Base-by-base conservation (phyloP, 192 early-diverging fungal genomes). In the Rhizophagus sp. region DNA sequence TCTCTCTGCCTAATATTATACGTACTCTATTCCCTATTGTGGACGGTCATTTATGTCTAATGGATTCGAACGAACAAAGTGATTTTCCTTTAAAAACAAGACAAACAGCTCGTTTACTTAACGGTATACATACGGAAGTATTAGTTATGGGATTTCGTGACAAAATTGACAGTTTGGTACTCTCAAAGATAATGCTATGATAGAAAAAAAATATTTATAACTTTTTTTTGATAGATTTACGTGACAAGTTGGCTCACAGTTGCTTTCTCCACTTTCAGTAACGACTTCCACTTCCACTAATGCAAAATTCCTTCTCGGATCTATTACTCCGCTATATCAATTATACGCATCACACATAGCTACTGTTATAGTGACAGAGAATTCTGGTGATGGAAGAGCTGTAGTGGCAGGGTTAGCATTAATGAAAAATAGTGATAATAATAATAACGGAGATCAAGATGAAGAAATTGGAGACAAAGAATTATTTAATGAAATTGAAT, bases 161-260 rank as follows among this genome's bases (percentile, higher is more conserved):
- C 82, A 88, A 85, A 78, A 84, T 88, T 36, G 89, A 88, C 13
- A 89, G 86, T 78, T 44, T 89, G 85, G 89, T 90, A 83, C 8
- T 36, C 22, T 81, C 9, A 67, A 11, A 50, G 15, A 24, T 1
- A 39, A 72, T 10, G 22, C 25, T 30, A 4, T 64, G 39, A 39
- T 39, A 39, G 24, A 30, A 22, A 17, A 41, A 44, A 34, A 34
- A 1, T 39, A n/a, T 15, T 34, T 25, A 12, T 36, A 10, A 24
- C 17, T 61, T 25, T 34, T 27, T 39, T 78, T 49, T 17, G 4
- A 17, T 39, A 77, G 63, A n/a, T 41, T n/a, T 66, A 78, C 74
- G 77, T 22, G 27, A 81, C 34, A 34, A n/a, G 25, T 49, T 50
- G 67, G 76, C 30, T 47, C 71, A 25, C 34, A 12, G 11, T 61